Evolutionary conservation across 352 stramenopile genomes (phyloP), one percentile per base, ranked within the genome.

Genomic region (Globisporangium rhizosaccharum): DNA sequence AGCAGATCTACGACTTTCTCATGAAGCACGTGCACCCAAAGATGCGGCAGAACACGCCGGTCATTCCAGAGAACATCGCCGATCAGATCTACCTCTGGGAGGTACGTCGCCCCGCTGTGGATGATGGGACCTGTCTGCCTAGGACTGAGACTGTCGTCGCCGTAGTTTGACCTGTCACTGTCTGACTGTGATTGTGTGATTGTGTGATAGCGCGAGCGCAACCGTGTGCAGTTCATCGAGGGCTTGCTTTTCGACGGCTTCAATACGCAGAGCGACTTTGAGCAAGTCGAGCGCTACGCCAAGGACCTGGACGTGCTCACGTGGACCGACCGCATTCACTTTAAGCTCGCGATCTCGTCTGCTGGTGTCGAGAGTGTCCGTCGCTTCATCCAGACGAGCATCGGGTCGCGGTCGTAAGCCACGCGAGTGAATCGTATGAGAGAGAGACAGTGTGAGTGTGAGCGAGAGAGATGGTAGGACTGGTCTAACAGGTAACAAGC

Each of bases 61-160:
- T 94, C 47, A 87, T 96, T 54, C 87, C 87, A 0, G 86, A 96
- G 44, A 94, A 96, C 61, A 92, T 96, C 63, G 85, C 90, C 30
- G 87, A 96, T 64, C 88, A 97, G 68, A 84, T 97, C 33, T 92
- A 96, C 60, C 68, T 97, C 50, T 97, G 90, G 90, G 85, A 97
- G 65, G 67, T 73, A 82, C 41, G 65, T 66, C 9, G 5, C 26
- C 23, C 23, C 33, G 33, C 33, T 39, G 1, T 39, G 10, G 33
- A 39, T 39, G 7, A 39, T 39, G 33, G 23, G 33, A 39, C 10
- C 1, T 44, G 26, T 25, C 1, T 59, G 14, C 14, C 51, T 33
- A 7, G 28, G 6, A 33, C 28, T 3, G 28, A 33, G 28, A 33
- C 28, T 33, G 28, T 33, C 28, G 28, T 33, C 28, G 28, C 28